Conservation (phyloP, 768 basidiomycete species). For the Amanita rubescens region DNA sequence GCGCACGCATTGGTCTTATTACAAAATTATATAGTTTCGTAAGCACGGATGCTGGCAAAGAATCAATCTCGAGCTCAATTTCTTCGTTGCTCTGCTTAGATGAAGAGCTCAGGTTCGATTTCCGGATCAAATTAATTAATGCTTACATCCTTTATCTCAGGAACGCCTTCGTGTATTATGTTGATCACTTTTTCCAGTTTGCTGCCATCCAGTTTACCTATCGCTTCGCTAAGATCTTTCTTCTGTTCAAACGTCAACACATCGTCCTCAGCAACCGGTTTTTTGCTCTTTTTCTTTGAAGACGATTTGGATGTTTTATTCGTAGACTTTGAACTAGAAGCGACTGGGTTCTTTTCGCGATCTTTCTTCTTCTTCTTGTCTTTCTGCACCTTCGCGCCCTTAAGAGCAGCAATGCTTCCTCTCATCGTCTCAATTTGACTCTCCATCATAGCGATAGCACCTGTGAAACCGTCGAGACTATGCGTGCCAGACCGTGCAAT, state of each 20-base stretch:
- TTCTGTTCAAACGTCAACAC: constrained; percentile 93
- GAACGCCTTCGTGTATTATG: constrained; percentile 91
- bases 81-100: constrained; percentile 80
- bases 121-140: neutral
- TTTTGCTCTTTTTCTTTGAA: constrained; percentile 58
- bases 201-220: constrained; percentile 72
- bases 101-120: constrained; percentile 9
- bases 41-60: constrained; percentile 77
- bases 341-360: constrained; percentile 40
- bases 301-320: constrained; percentile 42
- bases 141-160: constrained; percentile 88
- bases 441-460: constrained; percentile 71
- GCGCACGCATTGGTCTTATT: constrained; percentile 66
- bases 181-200: constrained; percentile 88
- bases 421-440: constrained; percentile 74
- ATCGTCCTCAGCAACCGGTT: constrained; percentile 66
- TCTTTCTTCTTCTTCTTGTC: constrained; percentile 73
- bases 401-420: constrained; percentile 58
- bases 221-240: constrained; percentile 96
- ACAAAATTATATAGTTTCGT: constrained; percentile 96
- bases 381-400: constrained; percentile 44
- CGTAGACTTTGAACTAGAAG: constrained; percentile 59
- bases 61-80: constrained; percentile 97
- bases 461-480: constrained; percentile 26
- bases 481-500: constrained; percentile 10